Conservation (phyloP, 2,329 filamentous ascomycete species). For the Colletotrichum sp. region DNA sequence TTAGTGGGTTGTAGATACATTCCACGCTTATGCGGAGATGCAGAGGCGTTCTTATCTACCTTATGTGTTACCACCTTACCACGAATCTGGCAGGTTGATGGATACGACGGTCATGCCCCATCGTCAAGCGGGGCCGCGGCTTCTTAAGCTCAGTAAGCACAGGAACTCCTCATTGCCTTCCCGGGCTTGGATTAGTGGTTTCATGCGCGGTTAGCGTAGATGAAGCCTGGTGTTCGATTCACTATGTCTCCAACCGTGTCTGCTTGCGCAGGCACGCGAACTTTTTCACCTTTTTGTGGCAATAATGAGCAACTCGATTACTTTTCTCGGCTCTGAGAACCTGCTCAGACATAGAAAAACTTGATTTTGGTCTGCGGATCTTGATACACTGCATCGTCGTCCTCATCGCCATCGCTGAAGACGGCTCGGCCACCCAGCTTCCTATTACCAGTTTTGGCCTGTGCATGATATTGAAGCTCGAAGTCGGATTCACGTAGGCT, state of each 20-base stretch:
- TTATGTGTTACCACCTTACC: background rate
- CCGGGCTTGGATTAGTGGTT: background rate
- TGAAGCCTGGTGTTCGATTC: background rate
- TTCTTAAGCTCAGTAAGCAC: background rate
- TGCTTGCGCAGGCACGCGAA: background rate
- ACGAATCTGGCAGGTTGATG: background rate
- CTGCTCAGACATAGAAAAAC: background rate
- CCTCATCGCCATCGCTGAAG: background rate
- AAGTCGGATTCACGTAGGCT: background rate
- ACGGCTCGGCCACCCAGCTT: background rate
- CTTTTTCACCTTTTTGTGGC: background rate
- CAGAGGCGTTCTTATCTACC: background rate
- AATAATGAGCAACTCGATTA: background rate
- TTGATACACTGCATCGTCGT: background rate
- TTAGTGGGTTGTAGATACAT: background rate
- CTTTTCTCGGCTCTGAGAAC: background rate
- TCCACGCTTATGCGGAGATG: background rate
- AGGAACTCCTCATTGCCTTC: background rate
- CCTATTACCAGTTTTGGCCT: background rate
- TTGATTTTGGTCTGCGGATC: background rate
- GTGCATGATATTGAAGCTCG: fast-evolving
- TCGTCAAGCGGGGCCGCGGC: background rate
- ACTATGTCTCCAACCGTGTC: background rate
- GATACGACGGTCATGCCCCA: background rate
- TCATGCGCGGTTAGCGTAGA: background rate